Evolutionary conservation across 2,329 filamentous ascomycete species (phyloP), one percentile per base, ranked within the genome.

Genomic region (Capronia epimyces): DNA sequence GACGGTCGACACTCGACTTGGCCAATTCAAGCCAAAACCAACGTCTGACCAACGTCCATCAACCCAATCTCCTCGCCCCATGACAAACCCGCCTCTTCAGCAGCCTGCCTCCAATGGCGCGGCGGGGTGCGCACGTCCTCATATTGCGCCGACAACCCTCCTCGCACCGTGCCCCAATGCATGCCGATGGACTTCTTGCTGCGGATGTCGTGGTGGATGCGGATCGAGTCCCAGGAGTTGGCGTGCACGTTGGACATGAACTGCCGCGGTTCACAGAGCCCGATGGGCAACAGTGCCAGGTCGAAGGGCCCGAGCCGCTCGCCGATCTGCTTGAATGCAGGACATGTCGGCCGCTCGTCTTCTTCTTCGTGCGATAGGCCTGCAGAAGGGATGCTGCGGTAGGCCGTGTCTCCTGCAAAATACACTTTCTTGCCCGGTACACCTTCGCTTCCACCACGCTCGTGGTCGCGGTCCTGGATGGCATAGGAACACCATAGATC

Each of bases 391-490:
- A 61, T 54, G 2, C 48, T 49, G 34, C 71, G 71, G 55, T 77
- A 78, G 1, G 70, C 75, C 0, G 75, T 77, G 53, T 77, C 75
- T 24, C 75, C 74, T 32, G 75, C 68, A 54, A 76, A 77, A 60
- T 57, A 61, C 12, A 60, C 24, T 13, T 49, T 53, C 22, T 47
- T 57, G 31, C 49, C 29, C 2, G 27, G n/a, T n/a, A n/a, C n/a
- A n/a, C n/a, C n/a, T n/a, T n/a, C n/a, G n/a, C n/a, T n/a, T n/a
- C n/a, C n/a, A n/a, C n/a, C n/a, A n/a, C n/a, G n/a, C n/a, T 50
- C 36, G 2, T 36, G 24, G 3, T 42, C 46, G 27, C 49, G 46
- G 13, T 62, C 67, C 49, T 69, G 64, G 3, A 75, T 39, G 3
- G 69, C 65, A 69, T 70, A 78, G 7, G 71, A 73, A 57, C 72